Base-by-base conservation (phyloP, 768 basidiomycete species). In the Gyrodon lividus region DNA sequence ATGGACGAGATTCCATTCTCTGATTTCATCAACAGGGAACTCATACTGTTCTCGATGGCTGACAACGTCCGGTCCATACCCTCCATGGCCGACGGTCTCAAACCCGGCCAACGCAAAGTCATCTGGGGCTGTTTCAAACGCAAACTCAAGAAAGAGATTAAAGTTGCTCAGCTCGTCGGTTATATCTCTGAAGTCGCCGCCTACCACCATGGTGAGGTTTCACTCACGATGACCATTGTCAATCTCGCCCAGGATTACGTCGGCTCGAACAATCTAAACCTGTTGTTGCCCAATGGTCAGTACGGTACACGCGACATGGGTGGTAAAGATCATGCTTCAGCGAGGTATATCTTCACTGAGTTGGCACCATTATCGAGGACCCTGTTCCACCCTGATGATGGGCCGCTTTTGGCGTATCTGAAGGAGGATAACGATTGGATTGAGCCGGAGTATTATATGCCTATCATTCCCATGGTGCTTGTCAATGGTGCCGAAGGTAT, bases 11-110 rank as follows among this genome's bases (percentile, higher is more conserved):
- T 99, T 55, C 82, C 90, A 0, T 90, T 86, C 66, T 81, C 87
- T 1, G 95, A 99, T 62, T 99, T 99, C 67, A 96, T 99, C 74
- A 98, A 99, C 77, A 92, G 85, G 70, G 97, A 99, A 65, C 73
- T 99, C 41, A 98, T 99, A 53, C 78, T 98, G 23, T 99, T 98
- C 79, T 99, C 97, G 1, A 98, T 98, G 92, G 97, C 97, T 4
- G 97, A 99, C 65, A 98, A 98, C 63, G 82, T 97, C 57, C 94
- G 97, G 50, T 99, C 97, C 4, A 98, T 99, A 58, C 97, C 97
- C 2, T 97, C 89, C 0, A 80, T 92, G 14, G 84, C 85, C 12
- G 97, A 98, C 66, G 97, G 97, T 40, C 75, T 99, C 51, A 99
- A 99, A 70, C 96, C 97, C 35, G 95, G 94, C 67, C 97, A 99